Evolutionary conservation across 1,284 basidiomycete genomes (phyloP).

Genomic region (Malassezia restricta): DNA sequence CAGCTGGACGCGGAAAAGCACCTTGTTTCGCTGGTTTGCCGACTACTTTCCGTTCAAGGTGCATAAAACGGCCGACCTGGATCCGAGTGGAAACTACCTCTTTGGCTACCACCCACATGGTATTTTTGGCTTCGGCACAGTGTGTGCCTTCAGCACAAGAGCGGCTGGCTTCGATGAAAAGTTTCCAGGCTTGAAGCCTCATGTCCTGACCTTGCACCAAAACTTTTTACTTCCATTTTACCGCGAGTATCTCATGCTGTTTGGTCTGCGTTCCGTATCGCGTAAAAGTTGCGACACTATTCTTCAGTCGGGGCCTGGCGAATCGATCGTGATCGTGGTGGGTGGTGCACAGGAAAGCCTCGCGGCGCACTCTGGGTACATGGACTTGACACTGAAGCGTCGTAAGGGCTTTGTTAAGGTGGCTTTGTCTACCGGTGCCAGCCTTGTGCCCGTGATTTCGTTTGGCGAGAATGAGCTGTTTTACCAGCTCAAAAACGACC

Average conservation of each 20-base stretch:
- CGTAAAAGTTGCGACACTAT: constrained; percentile 81
- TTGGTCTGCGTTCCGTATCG: constrained; percentile 84
- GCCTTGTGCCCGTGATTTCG: constrained; percentile 47
- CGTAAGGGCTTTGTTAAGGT: constrained; percentile 83
- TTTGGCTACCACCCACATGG: constrained; percentile 55
- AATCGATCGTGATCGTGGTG: constrained; percentile 82
- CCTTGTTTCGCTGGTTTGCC: constrained; percentile 70
- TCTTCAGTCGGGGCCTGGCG: constrained; percentile 51
- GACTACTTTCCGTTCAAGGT: constrained; percentile 71
- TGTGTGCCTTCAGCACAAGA: constrained; percentile 87
- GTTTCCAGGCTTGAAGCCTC: constrained; percentile 83
- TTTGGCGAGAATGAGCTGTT: constrained; percentile 99
- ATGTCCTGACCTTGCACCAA: constrained; percentile 69
- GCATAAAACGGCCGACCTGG: constrained; percentile 56
- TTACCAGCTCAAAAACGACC: constrained; percentile 85
- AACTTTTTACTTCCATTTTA: constrained; percentile 91
- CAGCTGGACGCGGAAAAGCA: constrained; percentile 61
- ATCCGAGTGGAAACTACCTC: constrained; percentile 77
- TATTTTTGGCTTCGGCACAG: constrained; percentile 56
- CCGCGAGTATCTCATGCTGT: constrained; percentile 62
- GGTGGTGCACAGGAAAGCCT: constrained; percentile 91
- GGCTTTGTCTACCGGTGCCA: constrained; percentile 66
- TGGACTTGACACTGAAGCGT: constrained; percentile 71
- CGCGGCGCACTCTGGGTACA: constrained; percentile 83
- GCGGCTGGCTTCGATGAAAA: constrained; percentile 80